Base-by-base conservation (phyloP, 2,329 filamentous ascomycete species). In the Fusarium illudens region DNA sequence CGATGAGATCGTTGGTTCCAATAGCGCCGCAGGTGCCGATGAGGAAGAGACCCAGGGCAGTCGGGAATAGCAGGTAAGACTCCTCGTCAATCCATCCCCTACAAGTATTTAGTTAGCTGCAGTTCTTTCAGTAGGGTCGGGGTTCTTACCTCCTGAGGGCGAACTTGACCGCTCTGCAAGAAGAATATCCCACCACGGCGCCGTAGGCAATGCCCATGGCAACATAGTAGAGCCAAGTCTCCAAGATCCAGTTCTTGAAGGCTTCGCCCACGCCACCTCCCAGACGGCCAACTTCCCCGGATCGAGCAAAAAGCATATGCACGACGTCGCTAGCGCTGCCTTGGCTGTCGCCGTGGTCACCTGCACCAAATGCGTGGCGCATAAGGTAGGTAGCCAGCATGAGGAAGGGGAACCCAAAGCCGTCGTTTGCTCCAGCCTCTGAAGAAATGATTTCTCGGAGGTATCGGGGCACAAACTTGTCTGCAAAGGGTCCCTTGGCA, bases 361-460 rank as follows among this genome's bases (percentile, higher is more conserved):
- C 72, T 4, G 74, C 75, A 48, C 76, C 70, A 17, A 84, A 80
- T 10, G 84, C 84, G 62, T 88, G 84, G 2, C 86, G 84, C 55
- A 89, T 83, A 8, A 89, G 79, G 37, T 86, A 86, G 2, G 84
- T 82, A 0, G 86, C 86, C 3, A 89, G 79, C 78, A 88, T 82
- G 6, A 89, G 78, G 62, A 89, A 89, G 0, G 87, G 87, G 51
- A 88, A 89, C 0, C 85, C 87, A 44, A 90, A 87, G 0, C 87
- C 87, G 63, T 89, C 87, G 65, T 89, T 89, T 3, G 84, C 83
- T 10, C 87, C 87, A 4, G 86, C 86, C 68, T 89, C 87, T 1
- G 86, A 82, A 2, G 86, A 88, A 29, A 89, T 89, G 65, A 89
- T 84, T 71, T 89, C 86, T 27, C 87, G 83, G 11, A 89, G 78